Evolutionary conservation across 1,284 basidiomycete species (phyloP).

Genomic region (Testicularia cyperi): DNA sequence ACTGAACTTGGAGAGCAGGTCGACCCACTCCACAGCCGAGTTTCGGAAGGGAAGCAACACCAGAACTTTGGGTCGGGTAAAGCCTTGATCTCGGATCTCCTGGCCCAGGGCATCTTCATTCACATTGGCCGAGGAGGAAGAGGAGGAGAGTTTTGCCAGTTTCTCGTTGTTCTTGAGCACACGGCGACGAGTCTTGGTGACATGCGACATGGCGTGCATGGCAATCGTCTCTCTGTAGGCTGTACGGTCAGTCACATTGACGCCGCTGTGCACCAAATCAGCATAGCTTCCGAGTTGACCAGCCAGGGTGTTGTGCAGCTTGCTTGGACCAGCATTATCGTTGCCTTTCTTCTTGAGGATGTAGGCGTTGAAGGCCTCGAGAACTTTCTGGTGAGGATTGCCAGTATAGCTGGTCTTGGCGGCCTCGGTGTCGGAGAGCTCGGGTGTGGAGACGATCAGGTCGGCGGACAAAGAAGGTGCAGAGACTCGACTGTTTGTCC

Average conservation of each 20-base stretch:
- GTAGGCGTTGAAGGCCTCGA: conserved; percentile 34
- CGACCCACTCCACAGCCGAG: conserved; percentile 74
- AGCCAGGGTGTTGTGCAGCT: conserved; percentile 35
- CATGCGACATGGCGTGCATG: conserved; percentile 53
- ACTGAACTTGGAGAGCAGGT: conserved; percentile 34
- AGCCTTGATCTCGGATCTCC: conserved; percentile 81
- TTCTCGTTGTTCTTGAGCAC: conserved; percentile 94
- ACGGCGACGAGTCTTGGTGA: conserved; percentile 77
- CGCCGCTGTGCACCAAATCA: conserved; percentile 46
- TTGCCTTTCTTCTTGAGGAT: conserved; percentile 6
- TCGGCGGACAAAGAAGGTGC: conserved; percentile 18
- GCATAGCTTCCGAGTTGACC: conserved; percentile 38
- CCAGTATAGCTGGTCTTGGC: conserved; percentile 12
- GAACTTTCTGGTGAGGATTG: conserved; percentile 43
- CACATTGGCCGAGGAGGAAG: conserved; percentile 60
- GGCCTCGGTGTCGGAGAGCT: conserved; percentile 11
- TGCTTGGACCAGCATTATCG: conserved; percentile 2
- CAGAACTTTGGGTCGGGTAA: conserved; percentile 91
- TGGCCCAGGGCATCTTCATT: conserved; percentile 23
- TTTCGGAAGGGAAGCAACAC: conserved; percentile 90
- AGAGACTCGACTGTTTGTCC: conserved; percentile 15
- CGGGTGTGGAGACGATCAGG: conserved; percentile 12
- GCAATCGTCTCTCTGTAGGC: conserved; percentile 33
- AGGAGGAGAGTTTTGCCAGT: conserved; percentile 63
- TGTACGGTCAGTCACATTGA: conserved; percentile 21